Evolutionary conservation across 495 filamentous ascomycete species (phyloP), one percentile per base, ranked within the genome.

Genomic region (Penicillium samsonianum): DNA sequence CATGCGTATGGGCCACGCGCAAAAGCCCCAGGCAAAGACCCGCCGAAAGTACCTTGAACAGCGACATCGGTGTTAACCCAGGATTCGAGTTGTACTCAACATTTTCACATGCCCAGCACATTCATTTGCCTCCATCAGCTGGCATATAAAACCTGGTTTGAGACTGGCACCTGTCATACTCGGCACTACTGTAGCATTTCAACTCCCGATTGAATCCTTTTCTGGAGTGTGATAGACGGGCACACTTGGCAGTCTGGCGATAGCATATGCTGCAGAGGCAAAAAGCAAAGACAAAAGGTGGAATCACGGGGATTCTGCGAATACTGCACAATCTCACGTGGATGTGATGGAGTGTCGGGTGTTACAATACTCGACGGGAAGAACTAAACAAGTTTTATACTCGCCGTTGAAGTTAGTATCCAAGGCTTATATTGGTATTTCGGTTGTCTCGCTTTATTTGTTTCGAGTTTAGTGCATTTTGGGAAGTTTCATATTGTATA

Each of bases 181-280:
- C 16, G 28, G 31, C 31, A 40, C 48, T n/a, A 51, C 48, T 38
- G 48, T 51, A 40, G 33, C 48, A 51, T 51, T 3, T 31, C 9
- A 28, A 47, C 4, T 7, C 41, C 41, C 9, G n/a, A 22, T 20
- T 43, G n/a, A 20, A 3, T 11, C n/a, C 8, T 17, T 31, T 45
- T 44, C 22, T n/a, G 2, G 35, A n/a, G 16, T 10, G 30, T 33
- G 30, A 33, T 33, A 14, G 10, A 14, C 1, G 0, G 30, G 11
- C 11, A 12, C 30, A 4, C n/a, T n/a, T n/a, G n/a, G n/a, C n/a
- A 33, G 11, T 14, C 11, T 33, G 30, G n/a, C n/a, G 35, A n/a
- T 38, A 38, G 6, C 35, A 38, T 38, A 33, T 31, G 30, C 16
- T 17, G 2, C 35, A 38, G n/a, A 9, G 7, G n/a, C 35, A 38